phyloP scores from a whole-genome alignment of 257 asterid species.

The Solanum etuberosum region DNA sequence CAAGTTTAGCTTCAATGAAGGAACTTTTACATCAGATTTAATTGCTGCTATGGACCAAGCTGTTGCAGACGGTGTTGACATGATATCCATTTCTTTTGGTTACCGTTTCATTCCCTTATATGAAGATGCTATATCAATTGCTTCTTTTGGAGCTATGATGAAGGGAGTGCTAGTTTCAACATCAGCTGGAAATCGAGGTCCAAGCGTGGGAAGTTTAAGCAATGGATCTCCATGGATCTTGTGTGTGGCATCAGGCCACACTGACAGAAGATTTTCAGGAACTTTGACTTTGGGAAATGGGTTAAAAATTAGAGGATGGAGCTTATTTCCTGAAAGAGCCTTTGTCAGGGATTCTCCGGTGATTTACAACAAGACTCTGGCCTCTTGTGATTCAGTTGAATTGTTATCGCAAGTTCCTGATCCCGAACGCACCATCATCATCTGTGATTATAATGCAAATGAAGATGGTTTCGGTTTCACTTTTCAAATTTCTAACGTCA shows the following conservation, averaged over 20 bases:
- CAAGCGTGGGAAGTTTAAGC: background rate
- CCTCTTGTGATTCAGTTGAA: background rate
- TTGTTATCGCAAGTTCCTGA: background rate
- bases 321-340: background rate
- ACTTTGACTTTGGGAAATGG: background rate
- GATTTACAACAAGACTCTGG: background rate
- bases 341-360: background rate
- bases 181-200: background rate
- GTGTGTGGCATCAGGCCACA: background rate
- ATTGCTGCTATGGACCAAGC: background rate
- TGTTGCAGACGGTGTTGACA: background rate
- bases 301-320: background rate
- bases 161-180: background rate
- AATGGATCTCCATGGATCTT: background rate
- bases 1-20: background rate
- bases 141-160: background rate
- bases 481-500: rapidly evolving
- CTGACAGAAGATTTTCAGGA: background rate
- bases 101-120: background rate
- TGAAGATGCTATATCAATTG: background rate
- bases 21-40: background rate
- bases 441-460: background rate
- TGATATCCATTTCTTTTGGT: background rate
- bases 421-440: background rate
- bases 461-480: background rate